These are phyloP conservation scores for Malus hybrid DNA, from an alignment of 331 rosid genomes.

Conservation along the genomic window DNA sequence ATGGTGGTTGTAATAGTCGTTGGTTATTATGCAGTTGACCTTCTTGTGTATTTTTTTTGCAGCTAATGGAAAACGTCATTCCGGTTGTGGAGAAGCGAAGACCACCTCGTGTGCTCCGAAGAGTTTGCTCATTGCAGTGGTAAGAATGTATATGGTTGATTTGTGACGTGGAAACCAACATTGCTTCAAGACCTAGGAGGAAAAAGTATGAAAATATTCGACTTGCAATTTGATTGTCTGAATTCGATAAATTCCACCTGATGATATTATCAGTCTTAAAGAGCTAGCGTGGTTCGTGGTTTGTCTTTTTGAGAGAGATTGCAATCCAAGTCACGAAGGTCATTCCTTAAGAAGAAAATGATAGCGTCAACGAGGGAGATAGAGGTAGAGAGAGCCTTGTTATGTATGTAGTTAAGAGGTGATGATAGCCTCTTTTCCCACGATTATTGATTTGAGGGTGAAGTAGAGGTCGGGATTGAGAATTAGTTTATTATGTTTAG, in stretches of 20 bases:
- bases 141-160: conserved; percentile 30
- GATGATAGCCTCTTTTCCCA: conserved; percentile 22
- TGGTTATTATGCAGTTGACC: conserved; percentile 2
- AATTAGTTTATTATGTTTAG: conserved; percentile 19
- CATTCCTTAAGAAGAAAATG: conserved; percentile 19
- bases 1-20: neutral
- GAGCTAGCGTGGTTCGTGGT: neutral
- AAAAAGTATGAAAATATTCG: neutral
- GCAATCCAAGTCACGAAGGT: conserved; percentile 19
- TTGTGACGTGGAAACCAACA: conserved; percentile 9
- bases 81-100: conserved; percentile 65
- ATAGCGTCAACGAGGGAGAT: conserved; percentile 16
- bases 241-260: conserved; percentile 8
- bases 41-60: conserved; percentile 23
- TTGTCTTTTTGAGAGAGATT: conserved; percentile 8
- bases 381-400: conserved; percentile 17
- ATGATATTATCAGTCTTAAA: neutral
- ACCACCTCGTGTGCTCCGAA: conserved; percentile 55
- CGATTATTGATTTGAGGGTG: conserved; percentile 16
- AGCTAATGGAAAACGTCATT: conserved; percentile 74
- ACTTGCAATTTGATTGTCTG: conserved; percentile 10
- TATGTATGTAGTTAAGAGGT: conserved; percentile 17
- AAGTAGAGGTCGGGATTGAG: conserved; percentile 13
- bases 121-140: conserved; percentile 64
- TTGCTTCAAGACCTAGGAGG: neutral